phyloP scores from a whole-genome alignment of 352 stramenopile species.

The Plasmopara muralis region DNA sequence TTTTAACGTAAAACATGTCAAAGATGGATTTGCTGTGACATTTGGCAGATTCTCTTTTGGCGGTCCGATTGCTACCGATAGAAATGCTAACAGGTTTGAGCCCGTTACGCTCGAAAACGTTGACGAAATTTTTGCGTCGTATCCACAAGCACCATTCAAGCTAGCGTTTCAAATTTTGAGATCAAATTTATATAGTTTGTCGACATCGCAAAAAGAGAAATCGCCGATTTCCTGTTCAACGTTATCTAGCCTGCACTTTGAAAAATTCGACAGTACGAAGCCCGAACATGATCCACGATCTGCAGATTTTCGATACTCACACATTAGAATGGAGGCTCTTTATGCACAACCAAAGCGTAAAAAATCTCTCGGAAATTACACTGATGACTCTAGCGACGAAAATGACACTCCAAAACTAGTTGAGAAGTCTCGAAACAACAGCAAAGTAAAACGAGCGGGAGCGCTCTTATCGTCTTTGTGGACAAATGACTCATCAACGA shows the following conservation, averaged over 20 bases:
- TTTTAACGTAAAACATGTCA: constrained; percentile 58
- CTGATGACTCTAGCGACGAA: constrained; percentile 20
- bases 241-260: constrained; percentile 1
- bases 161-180: constrained; percentile 52
- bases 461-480: constrained; percentile 22
- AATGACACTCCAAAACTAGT: constrained; percentile 15
- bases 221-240: constrained; percentile 1
- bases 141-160: constrained; percentile 50
- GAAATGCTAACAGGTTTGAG: constrained; percentile 41
- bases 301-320: constrained; percentile 58
- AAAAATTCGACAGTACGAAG: constrained; percentile 19
- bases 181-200: constrained; percentile 8
- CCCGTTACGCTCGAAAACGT: constrained; percentile 23
- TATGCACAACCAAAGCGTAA: constrained; percentile 38
- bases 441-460: constrained; percentile 13
- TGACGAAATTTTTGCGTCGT: constrained; percentile 27
- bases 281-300: constrained; percentile 42
- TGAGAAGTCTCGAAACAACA: constrained; percentile 18
- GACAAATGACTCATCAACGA: constrained; percentile 21
- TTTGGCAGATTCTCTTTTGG: constrained; percentile 54
- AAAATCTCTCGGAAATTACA: constrained; percentile 7
- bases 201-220: constrained; percentile 4
- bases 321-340: constrained; percentile 73
- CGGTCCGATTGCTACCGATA: constrained; percentile 23
- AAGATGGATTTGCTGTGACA: constrained; percentile 44